These are phyloP conservation scores for Penicillium coprophilum DNA, from an alignment of 495 filamentous ascomycete species.

Conservation along the genomic window DNA sequence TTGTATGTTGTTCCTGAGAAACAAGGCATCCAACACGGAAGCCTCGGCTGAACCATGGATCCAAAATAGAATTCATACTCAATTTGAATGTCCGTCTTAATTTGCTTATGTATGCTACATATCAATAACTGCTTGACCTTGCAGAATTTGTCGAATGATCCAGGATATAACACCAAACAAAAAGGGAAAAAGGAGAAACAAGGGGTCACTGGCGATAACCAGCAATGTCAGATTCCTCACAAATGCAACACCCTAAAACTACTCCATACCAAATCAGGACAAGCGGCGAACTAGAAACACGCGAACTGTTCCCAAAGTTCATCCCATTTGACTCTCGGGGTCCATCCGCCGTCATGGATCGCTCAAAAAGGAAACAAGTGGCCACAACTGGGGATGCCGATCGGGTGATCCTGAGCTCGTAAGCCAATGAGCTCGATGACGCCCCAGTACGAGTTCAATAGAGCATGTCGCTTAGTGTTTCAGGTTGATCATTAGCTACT, in stretches of 20 bases:
- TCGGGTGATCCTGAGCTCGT: constrained; percentile 7
- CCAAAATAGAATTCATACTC: neutral
- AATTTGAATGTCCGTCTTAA: constrained; percentile 2
- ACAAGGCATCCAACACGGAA: constrained; percentile 4
- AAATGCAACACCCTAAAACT: constrained; percentile 8
- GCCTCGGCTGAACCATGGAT: constrained; percentile 6
- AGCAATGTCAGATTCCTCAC: constrained; percentile 10
- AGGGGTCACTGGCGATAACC: constrained; percentile 5
- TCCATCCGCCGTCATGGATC: constrained; percentile 6
- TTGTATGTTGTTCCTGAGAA: neutral
- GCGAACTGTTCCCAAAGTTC: constrained; percentile 6
- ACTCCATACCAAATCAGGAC: neutral
- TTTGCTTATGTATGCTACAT: neutral
- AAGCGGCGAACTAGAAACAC: constrained; percentile 9
- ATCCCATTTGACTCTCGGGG: neutral
- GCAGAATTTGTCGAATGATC: neutral
- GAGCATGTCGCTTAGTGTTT: constrained; percentile 15
- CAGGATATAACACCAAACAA: neutral
- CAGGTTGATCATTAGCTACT: constrained; percentile 10
- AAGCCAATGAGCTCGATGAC: neutral
- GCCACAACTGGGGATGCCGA: constrained; percentile 16
- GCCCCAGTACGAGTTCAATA: constrained; percentile 8
- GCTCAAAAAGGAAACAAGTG: constrained; percentile 5
- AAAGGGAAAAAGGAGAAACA: constrained; percentile 8
- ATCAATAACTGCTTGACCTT: neutral